Base-by-base conservation (phyloP, 805 yeast species). In the Candida manassasensis region DNA sequence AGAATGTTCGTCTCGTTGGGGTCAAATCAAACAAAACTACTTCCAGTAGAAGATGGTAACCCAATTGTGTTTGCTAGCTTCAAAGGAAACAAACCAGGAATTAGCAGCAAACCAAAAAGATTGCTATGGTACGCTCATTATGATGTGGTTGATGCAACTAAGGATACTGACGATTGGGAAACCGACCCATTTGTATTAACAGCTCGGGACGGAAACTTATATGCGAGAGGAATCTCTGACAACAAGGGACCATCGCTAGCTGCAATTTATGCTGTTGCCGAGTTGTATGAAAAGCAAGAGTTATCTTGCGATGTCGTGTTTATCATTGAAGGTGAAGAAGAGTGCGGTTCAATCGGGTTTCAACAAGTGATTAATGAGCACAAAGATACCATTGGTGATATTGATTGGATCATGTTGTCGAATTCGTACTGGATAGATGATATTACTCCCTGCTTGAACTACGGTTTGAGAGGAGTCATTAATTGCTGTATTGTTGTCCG, bases 351-450 rank as follows among this genome's bases (percentile, higher is more conserved):
- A 0, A 74, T 73, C 48, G 96, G 97, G 0, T 87, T 90, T 53
- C 79, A 79, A 48, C 70, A 77, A 3, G 79, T 82, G 0, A 73
- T 90, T n/a, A 49, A 52, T 17, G 53, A 68, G 21, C 61, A 81
- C 49, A 65, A 69, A 37, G 57, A 56, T 2, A 40, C 74, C 4
- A 77, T 89, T 47, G 65, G 72, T 7, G 54, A 65, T 6, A 77
- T 93, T 38, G 97, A 90, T 61, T 89, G 95, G 94, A 79, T 90
- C 28, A 59, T 90, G 42, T 69, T 90, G 44, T 82, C 95, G 43
- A 90, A 93, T 52, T 86, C 96, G 3, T 87, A 88, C 51, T 93
- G 98, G 98, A 67, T 90, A 9, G 95, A 89, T 50, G 93, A 86
- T 44, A 68, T 71, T 10, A 79, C 80, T 13, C 98, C 98, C 1